Evolutionary conservation across 1,284 basidiomycete species (phyloP), one percentile per base, ranked within the genome.

Genomic region (Stygiomarasmius scandens): DNA sequence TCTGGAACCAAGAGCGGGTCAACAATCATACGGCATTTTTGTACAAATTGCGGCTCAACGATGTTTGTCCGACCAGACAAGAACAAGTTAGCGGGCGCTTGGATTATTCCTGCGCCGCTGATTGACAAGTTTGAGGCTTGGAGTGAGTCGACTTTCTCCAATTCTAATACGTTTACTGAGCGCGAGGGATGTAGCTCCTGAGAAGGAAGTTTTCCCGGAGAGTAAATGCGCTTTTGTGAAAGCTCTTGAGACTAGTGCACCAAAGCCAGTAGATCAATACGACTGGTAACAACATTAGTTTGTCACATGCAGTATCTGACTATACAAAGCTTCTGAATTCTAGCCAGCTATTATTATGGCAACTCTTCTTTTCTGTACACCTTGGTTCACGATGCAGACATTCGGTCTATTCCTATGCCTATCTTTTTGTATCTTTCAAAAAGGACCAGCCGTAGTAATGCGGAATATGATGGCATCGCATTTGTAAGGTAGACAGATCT

Each of bases 21-120:
- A 4, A 60, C 65, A 12, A 54, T 74, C n/a, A 63, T 57, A 22
- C 69, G 74, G 11, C 67, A 67, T 43, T 76, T 75, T 61, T 76
- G 74, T 57, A 59, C 61, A 2, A 66, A 66, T 9, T 76, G 74
- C 51, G 74, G 74, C 23, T 69, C 73, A 8, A 64, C 64, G 12
- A 52, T 75, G 1, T 72, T 73, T 50, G 58, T 74, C 24, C 65
- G 59, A 12, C 65, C 66, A 12, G 65, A 63, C 32, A 66, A 60
- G 19, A 65, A 63, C 0, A 34, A 46, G 25, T 47, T 50, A 9
- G 8, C 14, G 24, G 65, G 67, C 32, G 64, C 71, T 23, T 59
- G 65, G 22, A 66, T 69, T 32, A 53, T 67, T 3, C 63, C 67
- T n/a, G 61, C 64, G 5, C 60, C 67, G 22, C 53, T 60, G 2